Evolutionary conservation across 2,329 filamentous ascomycete species (phyloP), one percentile per base, ranked within the genome.

Genomic region (Claviceps sp.): DNA sequence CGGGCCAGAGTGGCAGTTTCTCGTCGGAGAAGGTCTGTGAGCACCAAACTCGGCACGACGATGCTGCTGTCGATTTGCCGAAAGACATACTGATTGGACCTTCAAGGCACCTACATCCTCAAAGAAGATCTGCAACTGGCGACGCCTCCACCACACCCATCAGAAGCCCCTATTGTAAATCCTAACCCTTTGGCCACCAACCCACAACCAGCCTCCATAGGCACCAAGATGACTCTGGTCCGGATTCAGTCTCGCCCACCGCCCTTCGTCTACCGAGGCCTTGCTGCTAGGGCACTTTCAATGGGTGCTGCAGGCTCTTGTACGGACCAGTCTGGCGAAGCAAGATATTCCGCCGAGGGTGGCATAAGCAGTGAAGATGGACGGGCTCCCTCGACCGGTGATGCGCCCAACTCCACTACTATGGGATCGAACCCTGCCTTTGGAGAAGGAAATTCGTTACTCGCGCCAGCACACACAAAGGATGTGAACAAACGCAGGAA

Each of bases 131-230:
- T 98, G 30, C 85, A 89, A 59, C 83, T 98, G 53, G 91, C 93
- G 45, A 96, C 90, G 38, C 93, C 93, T 52, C 91, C 91, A 56
- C 90, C 90, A 14, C 93, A 98, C 69, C 93, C 93, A 22, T 95
- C 90, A 55, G 93, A 98, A 73, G 84, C 88, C 13, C 90, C 89
- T 22, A 72, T 90, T 42, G 71, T 86, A 53, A 96, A 94, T 63
- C 85, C 87, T 45, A 98, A 97, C 63, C 93, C 93, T 26, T 80
- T 98, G 43, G 85, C 89, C 41, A 96, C 91, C 5, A 85, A 78
- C 17, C 84, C 89, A 5, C 82, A 85, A 50, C 87, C 90, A n/a
- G 89, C 88, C 3, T 89, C 85, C 1, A 77, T 81, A 5, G 93
- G 93, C 52, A 91, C 90, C 39, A 93, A 86, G 65, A 67, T 97